These are phyloP conservation scores for Leptographium galeiforme DNA, from an alignment of 2,329 filamentous ascomycete species.

Conservation along the genomic window DNA sequence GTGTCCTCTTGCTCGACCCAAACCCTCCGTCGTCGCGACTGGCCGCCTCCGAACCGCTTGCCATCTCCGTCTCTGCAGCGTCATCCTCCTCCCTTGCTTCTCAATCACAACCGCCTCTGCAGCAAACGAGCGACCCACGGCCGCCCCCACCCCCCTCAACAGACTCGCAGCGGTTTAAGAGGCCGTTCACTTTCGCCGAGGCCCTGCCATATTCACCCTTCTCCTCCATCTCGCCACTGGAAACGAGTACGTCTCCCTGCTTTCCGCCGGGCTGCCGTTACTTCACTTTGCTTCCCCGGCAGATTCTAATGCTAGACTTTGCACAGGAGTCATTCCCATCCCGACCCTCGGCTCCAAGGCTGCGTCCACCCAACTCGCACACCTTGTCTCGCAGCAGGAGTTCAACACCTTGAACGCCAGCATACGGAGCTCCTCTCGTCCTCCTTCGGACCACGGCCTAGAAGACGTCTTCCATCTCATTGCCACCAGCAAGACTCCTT, in stretches of 20 bases:
- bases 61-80: constrained; percentile 5
- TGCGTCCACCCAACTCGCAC: constrained; percentile 34
- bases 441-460: constrained; percentile 44
- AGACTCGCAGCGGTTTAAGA: constrained; percentile 13
- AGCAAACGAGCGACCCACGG: not conserved
- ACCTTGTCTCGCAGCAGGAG: constrained; percentile 37
- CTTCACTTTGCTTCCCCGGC: constrained; percentile 7
- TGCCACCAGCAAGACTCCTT: constrained; percentile 50
- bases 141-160: constrained; percentile 4
- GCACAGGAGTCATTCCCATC: constrained; percentile 50
- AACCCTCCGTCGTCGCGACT: constrained; percentile 7
- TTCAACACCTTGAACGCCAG: constrained; percentile 62
- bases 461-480: constrained; percentile 64
- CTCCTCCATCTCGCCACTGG: constrained; percentile 66
- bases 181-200: constrained; percentile 54
- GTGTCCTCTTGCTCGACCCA: constrained; percentile 10
- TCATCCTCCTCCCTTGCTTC: constrained; percentile 5
- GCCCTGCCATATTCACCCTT: constrained; percentile 74
- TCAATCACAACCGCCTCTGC: not conserved
- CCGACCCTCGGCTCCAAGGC: constrained; percentile 46
- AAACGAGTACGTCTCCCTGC: constrained; percentile 42
- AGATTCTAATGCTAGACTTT: not conserved
- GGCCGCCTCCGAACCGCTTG: constrained; percentile 3
- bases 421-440: constrained; percentile 24
- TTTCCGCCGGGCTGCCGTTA: not conserved